Base-by-base conservation (phyloP, 2,329 filamentous ascomycete species). In the Knoxdaviesia capensis region DNA sequence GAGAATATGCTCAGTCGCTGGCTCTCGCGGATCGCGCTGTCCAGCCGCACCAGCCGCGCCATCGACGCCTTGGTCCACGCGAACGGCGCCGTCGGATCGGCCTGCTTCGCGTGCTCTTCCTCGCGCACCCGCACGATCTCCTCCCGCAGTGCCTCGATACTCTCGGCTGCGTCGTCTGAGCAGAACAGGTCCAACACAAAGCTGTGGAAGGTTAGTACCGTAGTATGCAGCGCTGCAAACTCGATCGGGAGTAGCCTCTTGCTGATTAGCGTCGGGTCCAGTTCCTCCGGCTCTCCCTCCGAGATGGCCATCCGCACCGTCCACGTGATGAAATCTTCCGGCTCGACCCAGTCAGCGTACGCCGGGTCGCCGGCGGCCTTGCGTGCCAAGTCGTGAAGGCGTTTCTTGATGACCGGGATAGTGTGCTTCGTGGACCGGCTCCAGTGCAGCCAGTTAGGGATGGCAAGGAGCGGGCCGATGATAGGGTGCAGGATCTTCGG, bases 221-320 rank as follows among this genome's bases (percentile, higher is more conserved):
- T 73, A 2, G 71, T 75, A 53, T 75, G 70, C 30, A 74, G 71
- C 11, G 69, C 65, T 3, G 69, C 71, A 45, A 75, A 74, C 50
- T 74, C 66, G 37, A 76, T 56, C 0, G 69, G 66, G 34, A 76
- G 54, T 5, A 75, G 52, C 9, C 66, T 59, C 46, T 66, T 62
- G 2, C 68, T 65, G 10, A 76, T 62, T 36, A 60, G 59, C 3
- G 56, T 50, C 0, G 69, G 61, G 29, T 65, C 54, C 28, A 70
- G 58, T 43, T 74, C 68, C 6, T 51, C 49, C 0, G 42, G 3
- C 4, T 56, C 56, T 5, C 56, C 57, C 42, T 73, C 69, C 1
- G 56, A 55, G 33, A 54, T 54, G 10, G 71, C 70, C 29, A 65
- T 59, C 10, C 64, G 61, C 43, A 75, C 69, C 38, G 61, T 58